Percentiles rank a stretch among this genome's conserved stretches.
Evolutionary conservation across 306 rosid species (phyloP).

Genomic region (Malus asiatica): DNA sequence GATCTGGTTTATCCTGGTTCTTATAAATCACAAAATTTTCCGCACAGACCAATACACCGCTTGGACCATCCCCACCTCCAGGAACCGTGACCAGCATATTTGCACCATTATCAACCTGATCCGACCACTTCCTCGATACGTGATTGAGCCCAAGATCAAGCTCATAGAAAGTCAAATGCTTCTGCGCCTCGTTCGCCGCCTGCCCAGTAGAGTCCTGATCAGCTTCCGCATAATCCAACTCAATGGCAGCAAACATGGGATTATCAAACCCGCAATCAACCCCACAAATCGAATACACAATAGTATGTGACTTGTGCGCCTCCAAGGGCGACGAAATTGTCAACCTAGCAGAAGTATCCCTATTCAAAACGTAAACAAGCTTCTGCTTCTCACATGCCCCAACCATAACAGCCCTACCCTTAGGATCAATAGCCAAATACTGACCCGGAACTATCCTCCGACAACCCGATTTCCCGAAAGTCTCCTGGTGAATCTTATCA

Average conservation of each 20-base stretch:
- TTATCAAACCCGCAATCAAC: constrained; percentile 97
- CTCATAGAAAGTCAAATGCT: constrained; percentile 76
- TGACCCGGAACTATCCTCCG: constrained; percentile 92
- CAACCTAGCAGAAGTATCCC: constrained; percentile 89
- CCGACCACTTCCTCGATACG: constrained; percentile 95
- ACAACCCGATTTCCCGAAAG: constrained; percentile 90
- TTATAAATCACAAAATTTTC: constrained; percentile 93
- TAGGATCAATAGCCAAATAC: constrained; percentile 81
- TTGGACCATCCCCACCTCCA: constrained; percentile 95
- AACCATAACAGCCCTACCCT: constrained; percentile 92
- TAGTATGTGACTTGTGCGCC: constrained; percentile 78
- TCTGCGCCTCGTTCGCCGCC: constrained; percentile 80
- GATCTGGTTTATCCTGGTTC: constrained; percentile 81
- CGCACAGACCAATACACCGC: constrained; percentile 94
- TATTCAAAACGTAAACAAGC: constrained; percentile 83
- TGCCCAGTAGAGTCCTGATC: constrained; percentile 80
- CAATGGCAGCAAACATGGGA: constrained; percentile 88
- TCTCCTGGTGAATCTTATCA: constrained; percentile 86
- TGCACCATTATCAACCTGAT: constrained; percentile 89
- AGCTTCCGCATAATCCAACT: constrained; percentile 82
- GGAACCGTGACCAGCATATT: constrained; percentile 93
- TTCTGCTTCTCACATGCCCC: constrained; percentile 97
- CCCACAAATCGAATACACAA: constrained; percentile 88
- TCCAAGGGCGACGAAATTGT: constrained; percentile 90
- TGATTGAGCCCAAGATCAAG: constrained; percentile 92